These are phyloP conservation scores for Drechslerella coelobrocha DNA, from an alignment of 2,329 filamentous ascomycete species.

Conservation along the genomic window DNA sequence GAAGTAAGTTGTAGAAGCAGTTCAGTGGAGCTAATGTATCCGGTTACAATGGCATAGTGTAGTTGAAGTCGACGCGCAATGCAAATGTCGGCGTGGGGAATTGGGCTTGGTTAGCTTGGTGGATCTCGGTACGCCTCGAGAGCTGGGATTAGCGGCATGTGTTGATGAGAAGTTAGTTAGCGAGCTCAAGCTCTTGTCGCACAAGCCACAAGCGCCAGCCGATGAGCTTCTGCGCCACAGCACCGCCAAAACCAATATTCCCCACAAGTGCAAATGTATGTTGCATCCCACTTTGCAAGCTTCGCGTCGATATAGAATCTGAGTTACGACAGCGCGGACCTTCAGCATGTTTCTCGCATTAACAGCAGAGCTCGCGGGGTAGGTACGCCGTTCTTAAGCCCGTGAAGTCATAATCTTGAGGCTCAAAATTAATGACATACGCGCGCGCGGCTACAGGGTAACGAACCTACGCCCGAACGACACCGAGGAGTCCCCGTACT, in stretches of 20 bases:
- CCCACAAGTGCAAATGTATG: background rate
- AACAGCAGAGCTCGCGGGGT: slow-evolving; percentile 19
- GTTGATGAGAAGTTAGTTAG: slow-evolving; percentile 8
- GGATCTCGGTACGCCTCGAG: no score
- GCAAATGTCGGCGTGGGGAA: no score
- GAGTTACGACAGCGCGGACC: background rate
- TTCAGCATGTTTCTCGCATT: slow-evolving; percentile 47
- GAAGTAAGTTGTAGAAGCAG: background rate
- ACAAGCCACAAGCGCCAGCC: slow-evolving; percentile 36
- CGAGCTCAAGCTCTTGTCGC: background rate
- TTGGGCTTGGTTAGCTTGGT: slow-evolving; percentile 19
- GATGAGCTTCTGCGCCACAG: slow-evolving; percentile 28
- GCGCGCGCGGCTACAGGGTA: slow-evolving; percentile 67
- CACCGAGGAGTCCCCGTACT: slow-evolving; percentile 81
- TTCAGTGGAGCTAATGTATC: background rate
- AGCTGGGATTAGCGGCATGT: slow-evolving; percentile 9
- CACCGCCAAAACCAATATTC: slow-evolving; percentile 1
- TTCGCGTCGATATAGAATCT: slow-evolving; percentile 1
- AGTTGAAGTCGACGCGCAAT: no score
- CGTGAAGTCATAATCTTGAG: no score
- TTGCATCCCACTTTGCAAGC: background rate
- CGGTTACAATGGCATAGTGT: background rate
- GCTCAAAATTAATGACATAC: no score
- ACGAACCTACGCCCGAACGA: slow-evolving; percentile 87
- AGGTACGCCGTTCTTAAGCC: slow-evolving; percentile 17